Conservation (phyloP, 2,329 filamentous ascomycete species). For the Stromatinia cepivora region DNA sequence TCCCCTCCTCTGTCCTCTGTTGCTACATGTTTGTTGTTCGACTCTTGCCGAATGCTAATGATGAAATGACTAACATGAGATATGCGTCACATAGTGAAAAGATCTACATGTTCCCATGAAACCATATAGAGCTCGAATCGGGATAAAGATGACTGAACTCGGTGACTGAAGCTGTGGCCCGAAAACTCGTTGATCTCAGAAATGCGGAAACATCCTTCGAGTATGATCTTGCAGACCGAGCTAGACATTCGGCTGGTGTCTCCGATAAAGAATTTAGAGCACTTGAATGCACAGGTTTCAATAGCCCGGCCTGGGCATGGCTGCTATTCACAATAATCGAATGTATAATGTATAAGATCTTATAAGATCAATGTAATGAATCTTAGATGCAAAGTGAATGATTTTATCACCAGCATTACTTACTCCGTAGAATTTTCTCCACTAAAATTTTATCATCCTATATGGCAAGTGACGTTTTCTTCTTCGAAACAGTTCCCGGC, state of each 20-base stretch:
- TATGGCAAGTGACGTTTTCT: not conserved
- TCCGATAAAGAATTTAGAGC: not conserved
- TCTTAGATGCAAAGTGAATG: not conserved
- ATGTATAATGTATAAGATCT: too few species aligned
- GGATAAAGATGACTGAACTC: not conserved
- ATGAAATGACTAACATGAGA: not conserved
- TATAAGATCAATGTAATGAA: not conserved
- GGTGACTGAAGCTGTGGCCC: not conserved
- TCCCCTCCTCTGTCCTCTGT: not conserved
- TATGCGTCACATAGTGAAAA: not conserved
- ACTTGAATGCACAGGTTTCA: not conserved
- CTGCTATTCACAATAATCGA: too few species aligned
- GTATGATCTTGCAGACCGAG: not conserved
- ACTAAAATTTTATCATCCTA: too few species aligned
- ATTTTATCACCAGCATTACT: not conserved
- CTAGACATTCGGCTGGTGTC: not conserved
- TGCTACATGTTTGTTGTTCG: not conserved
- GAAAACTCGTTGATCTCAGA: not conserved
- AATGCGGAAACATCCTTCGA: not conserved
- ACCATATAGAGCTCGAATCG: not conserved
- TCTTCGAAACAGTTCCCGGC: conserved; percentile 4
- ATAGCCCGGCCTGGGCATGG: not conserved
- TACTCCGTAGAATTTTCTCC: not conserved
- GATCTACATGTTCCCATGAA: not conserved
- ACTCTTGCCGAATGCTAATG: not conserved